Percentiles rank a stretch among this genome's conserved stretches.
phyloP scores from a whole-genome alignment of 176 grass and related monocot genomes.

The Musa troglodytarum region DNA sequence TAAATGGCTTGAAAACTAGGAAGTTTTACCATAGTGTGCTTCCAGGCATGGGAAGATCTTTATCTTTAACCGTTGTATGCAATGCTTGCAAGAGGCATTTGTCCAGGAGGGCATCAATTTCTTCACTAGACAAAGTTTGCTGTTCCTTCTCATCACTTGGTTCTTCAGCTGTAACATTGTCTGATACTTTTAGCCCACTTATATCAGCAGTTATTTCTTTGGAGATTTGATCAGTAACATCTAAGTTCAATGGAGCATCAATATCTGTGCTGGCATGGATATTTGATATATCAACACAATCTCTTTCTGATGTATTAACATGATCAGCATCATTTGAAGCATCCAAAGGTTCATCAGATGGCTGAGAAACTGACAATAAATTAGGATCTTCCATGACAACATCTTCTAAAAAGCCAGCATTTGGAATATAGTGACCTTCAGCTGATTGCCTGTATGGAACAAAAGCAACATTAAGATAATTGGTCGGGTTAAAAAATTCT shows the following conservation, averaged over 20 bases:
- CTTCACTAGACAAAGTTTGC: constrained; percentile 60
- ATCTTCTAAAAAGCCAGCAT: constrained; percentile 84
- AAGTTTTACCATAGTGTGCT: constrained; percentile 72
- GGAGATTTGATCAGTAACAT: constrained; percentile 21
- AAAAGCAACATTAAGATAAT: background rate
- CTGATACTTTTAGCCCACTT: constrained; percentile 39
- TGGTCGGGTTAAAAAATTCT: background rate
- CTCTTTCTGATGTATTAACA: constrained; percentile 18
- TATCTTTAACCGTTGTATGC: constrained; percentile 72
- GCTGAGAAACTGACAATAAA: constrained; percentile 38
- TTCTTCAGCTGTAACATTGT: constrained; percentile 31
- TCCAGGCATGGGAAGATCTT: constrained; percentile 77
- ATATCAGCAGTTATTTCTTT: constrained; percentile 46
- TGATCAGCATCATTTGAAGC: constrained; percentile 29
- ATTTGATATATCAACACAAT: constrained; percentile 22
- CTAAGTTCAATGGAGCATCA: constrained; percentile 3
- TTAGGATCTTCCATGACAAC: constrained; percentile 73
- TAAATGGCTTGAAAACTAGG: background rate
- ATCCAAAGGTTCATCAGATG: constrained; percentile 22
- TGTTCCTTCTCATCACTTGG: constrained; percentile 44
- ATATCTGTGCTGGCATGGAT: constrained; percentile 17
- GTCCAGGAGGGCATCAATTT: constrained; percentile 76
- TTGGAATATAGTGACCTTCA: constrained; percentile 71
- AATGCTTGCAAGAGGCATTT: constrained; percentile 90
- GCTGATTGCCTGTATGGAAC: constrained; percentile 63